phyloP scores from a whole-genome alignment of 192 early-diverging fungal genomes.

The Geosiphon pyriformis region DNA sequence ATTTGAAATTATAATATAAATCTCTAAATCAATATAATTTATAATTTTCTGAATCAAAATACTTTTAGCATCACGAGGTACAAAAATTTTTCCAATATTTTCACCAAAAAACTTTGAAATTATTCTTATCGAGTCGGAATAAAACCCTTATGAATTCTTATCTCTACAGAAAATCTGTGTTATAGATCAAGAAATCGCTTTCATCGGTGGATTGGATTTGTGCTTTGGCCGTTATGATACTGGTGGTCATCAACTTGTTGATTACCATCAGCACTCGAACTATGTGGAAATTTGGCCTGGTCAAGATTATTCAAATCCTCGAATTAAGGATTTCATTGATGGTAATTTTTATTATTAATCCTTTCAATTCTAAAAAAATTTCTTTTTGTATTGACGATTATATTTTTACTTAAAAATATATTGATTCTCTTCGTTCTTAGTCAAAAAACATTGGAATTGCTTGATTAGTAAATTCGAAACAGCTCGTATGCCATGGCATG shows the following conservation, averaged over 20 bases:
- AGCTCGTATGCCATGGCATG: slow-evolving; percentile 89
- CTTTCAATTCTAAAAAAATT: no score
- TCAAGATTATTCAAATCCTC: slow-evolving; percentile 86
- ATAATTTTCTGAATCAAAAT: neutral
- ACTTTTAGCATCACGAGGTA: slow-evolving; percentile 53
- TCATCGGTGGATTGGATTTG: slow-evolving; percentile 75
- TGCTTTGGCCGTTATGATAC: slow-evolving; percentile 86
- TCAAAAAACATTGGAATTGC: neutral
- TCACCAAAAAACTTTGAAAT: neutral
- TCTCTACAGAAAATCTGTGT: slow-evolving; percentile 55
- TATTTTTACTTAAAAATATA: neutral
- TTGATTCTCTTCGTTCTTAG: neutral
- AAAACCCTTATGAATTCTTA: neutral
- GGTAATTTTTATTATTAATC: slow-evolving; percentile 27
- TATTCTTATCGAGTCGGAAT: neutral
- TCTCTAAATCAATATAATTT: no score
- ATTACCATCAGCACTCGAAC: slow-evolving; percentile 52
- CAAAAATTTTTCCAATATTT: slow-evolving; percentile 13
- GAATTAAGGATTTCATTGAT: slow-evolving; percentile 69
- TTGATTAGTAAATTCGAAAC: slow-evolving; percentile 41
- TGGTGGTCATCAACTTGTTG: slow-evolving; percentile 65
- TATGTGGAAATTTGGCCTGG: slow-evolving; percentile 55
- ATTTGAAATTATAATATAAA: neutral
- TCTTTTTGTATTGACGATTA: neutral
- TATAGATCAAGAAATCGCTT: slow-evolving; percentile 65